phyloP scores from a whole-genome alignment of 257 asterid species.

The Echium plantagineum region DNA sequence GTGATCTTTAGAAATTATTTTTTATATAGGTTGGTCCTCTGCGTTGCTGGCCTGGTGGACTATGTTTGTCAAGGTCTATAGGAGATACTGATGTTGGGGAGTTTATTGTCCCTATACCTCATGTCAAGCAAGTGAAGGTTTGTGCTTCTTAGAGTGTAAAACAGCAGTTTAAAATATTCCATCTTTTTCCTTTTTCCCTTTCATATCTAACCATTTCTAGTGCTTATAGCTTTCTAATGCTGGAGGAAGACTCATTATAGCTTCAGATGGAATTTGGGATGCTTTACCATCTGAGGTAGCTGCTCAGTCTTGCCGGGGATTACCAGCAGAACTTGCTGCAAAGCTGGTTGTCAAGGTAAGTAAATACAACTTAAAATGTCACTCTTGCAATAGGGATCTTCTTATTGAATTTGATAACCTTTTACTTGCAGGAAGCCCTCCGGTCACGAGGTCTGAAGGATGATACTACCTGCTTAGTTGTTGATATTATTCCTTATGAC shows the following conservation, averaged over 20 bases:
- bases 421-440: conserved; percentile 74
- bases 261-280: conserved; percentile 99
- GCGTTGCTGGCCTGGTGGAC: conserved; percentile 99
- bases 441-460: conserved; percentile 97
- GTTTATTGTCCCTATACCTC: conserved; percentile 90
- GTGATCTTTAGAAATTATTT: conserved; percentile 6
- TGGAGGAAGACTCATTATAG: conserved; percentile 96
- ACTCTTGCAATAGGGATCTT: conserved; percentile 2
- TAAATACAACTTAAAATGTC: not conserved
- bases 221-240: conserved; percentile 73
- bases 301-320: conserved; percentile 90
- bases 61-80: conserved; percentile 94
- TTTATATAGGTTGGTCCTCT: conserved; percentile 81
- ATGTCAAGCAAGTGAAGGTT: conserved; percentile 99
- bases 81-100: conserved; percentile 99
- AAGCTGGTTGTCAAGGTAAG: conserved; percentile 91
- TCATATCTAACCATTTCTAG: conserved; percentile 6
- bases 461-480: conserved; percentile 98
- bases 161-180: not conserved
- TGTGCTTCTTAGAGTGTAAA: conserved; percentile 10
- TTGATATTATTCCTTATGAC: conserved; percentile 92
- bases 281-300: conserved; percentile 78
- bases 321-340: conserved; percentile 95
- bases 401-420: conserved; percentile 6
- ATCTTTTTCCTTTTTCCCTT: conserved; percentile 1